phyloP scores from a whole-genome alignment of 208 protist genomes.

The Polymyxa betae region DNA sequence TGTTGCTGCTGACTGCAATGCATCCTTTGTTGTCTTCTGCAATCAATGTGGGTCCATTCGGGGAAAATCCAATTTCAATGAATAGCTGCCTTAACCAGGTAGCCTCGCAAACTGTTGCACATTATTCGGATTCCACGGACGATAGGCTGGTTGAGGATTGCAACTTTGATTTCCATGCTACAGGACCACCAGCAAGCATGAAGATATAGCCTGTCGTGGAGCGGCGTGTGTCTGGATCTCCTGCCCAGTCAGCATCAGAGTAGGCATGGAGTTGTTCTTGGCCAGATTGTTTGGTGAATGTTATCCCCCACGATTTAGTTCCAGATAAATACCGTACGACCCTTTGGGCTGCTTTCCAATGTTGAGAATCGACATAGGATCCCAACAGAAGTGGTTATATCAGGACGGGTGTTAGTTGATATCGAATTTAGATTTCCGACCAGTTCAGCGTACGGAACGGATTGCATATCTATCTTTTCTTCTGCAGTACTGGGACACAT shows the following conservation, averaged over 20 bases:
- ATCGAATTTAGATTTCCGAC: not conserved
- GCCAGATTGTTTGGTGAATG: not conserved
- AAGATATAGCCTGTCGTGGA: constrained; percentile 35
- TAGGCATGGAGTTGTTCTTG: not conserved
- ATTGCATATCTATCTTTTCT: not conserved
- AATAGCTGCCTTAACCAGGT: constrained; percentile 21
- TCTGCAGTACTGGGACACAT: not conserved
- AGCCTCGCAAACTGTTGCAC: not conserved
- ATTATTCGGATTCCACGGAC: constrained; percentile 2
- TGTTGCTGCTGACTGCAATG: not conserved
- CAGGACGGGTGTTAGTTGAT: not conserved
- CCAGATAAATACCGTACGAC: not conserved
- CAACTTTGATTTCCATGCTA: constrained; percentile 11
- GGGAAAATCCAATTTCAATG: not conserved
- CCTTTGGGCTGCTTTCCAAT: not conserved
- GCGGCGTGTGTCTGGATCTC: constrained; percentile 10
- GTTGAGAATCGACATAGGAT: not conserved
- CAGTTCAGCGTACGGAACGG: not conserved
- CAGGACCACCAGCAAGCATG: not conserved
- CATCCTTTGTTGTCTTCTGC: constrained; percentile 2
- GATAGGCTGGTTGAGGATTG: not conserved
- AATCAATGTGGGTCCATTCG: not conserved
- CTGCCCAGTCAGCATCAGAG: not conserved
- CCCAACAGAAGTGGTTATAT: not conserved
- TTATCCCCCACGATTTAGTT: not conserved